Conservation (phyloP, 148 eudicot genomes). For the Limonium bicolor region DNA sequence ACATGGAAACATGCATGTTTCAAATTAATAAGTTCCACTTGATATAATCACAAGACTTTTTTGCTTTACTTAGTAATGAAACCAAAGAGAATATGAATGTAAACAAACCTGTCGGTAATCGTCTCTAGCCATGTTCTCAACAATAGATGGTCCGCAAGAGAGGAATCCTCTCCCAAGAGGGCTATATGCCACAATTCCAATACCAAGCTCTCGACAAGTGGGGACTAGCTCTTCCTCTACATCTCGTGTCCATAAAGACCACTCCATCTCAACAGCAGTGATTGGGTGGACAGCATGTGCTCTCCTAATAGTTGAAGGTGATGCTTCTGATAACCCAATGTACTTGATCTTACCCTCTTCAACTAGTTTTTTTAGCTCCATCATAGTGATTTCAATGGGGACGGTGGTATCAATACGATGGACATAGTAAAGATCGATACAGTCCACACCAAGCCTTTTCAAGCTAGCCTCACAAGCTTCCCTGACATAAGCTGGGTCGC, state of each 20-base stretch:
- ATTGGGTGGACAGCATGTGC: slow-evolving; percentile 13
- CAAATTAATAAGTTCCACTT: too few relatives aligned
- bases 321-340: slow-evolving; percentile 14
- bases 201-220: too few relatives aligned
- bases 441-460: slow-evolving; percentile 8
- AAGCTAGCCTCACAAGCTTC: slow-evolving; percentile 10
- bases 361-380: slow-evolving; percentile 12
- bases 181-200: too few relatives aligned
- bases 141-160: too few relatives aligned
- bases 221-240: slow-evolving; percentile 12
- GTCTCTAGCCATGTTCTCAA: too few relatives aligned
- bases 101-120: too few relatives aligned
- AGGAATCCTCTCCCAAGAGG: too few relatives aligned
- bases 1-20: too few relatives aligned
- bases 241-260: slow-evolving; percentile 14
- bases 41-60: too few relatives aligned
- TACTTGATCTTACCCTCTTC: slow-evolving; percentile 14
- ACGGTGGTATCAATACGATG: slow-evolving; percentile 6
- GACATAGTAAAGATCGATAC: slow-evolving; percentile 10
- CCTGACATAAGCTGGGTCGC: slow-evolving; percentile 8
- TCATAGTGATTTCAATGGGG: slow-evolving; percentile 9
- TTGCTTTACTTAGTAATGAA: too few relatives aligned
- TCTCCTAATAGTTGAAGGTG: slow-evolving; percentile 14
- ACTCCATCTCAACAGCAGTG: slow-evolving; percentile 10
- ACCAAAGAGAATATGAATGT: too few relatives aligned